Evolutionary conservation across 768 basidiomycete genomes (phyloP), one percentile per base, ranked within the genome.

Genomic region (Lyophyllum decastes): DNA sequence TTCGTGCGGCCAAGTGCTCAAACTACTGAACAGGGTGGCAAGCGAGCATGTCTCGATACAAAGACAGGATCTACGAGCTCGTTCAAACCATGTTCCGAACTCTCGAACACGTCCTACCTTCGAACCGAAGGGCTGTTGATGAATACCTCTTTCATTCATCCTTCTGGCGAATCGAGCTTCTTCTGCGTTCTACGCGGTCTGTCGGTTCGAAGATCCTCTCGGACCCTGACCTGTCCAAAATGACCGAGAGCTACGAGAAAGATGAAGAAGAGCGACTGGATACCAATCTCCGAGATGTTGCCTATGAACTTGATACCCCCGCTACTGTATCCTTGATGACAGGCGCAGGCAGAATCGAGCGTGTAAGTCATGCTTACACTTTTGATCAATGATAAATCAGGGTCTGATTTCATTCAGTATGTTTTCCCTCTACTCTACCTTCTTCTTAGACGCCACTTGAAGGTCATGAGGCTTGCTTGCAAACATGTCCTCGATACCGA

Each of bases 361-460:
- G 71, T 49, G 74, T 76, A 49, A 53, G 73, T 61, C 2, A n/a
- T n/a, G n/a, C 25, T 9, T 1, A 9, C 19, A 16, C 12, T 41
- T n/a, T 12, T 25, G 10, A 14, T 22, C 22, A 12, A 27, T 24
- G 11, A n/a, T n/a, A n/a, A 40, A 21, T 11, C 14, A 19, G 26
- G 38, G 22, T 12, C 54, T 60, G 22, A 61, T 22, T 35, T 16
- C n/a, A 4, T 49, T n/a, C 43, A 76, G 75, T 73, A 72, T 61
- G 61, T 70, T 16, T 75, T 67, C 48, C 74, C 75, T 17, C 50
- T 76, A 4, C 61, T 76, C 9, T 75, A 70, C 45, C 67, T 76
- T 11, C 66, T 76, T 7, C 60, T 76, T 11, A 58, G 63, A n/a
- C 69, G 70, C 7, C 73, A 76, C 46, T 38, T 73, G 14, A 68